phyloP scores from a whole-genome alignment of 1,139 yeast species.

The Geotrichum carabidarum region DNA sequence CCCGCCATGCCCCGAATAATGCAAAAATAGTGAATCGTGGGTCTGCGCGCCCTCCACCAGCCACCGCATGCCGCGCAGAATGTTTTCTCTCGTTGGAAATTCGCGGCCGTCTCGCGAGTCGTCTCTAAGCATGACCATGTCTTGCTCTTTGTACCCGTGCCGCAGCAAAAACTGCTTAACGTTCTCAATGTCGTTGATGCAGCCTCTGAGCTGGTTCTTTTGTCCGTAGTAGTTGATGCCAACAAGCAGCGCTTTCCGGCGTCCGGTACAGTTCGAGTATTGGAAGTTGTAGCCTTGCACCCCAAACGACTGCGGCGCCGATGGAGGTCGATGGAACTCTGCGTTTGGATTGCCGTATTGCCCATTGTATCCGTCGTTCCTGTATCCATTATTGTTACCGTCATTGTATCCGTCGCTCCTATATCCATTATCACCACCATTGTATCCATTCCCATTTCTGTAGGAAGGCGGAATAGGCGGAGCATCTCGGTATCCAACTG shows the following conservation, averaged over 20 bases:
- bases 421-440: not conserved
- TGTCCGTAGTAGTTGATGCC: conserved; percentile 85
- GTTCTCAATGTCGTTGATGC: conserved; percentile 58
- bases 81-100: conserved; percentile 72
- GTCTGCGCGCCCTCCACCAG: conserved; percentile 75
- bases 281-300: conserved; percentile 43
- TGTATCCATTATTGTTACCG: not conserved
- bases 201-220: conserved; percentile 68
- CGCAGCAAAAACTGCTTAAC: conserved; percentile 39
- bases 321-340: conserved; percentile 33
- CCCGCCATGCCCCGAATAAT: conserved; percentile 94
- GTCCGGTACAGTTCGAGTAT: conserved; percentile 72
- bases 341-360: conserved; percentile 29
- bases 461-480: conserved; percentile 20
- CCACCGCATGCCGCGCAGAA: conserved; percentile 88
- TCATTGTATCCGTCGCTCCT: conserved; percentile 1
- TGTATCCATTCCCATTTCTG: not conserved
- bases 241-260: conserved; percentile 72
- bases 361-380: conserved; percentile 23
- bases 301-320: conserved; percentile 40
- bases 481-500: conserved; percentile 20
- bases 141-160: conserved; percentile 67
- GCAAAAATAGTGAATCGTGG: conserved; percentile 64
- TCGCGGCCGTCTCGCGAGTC: conserved; percentile 59
- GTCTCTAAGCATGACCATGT: conserved; percentile 80